phyloP scores from a whole-genome alignment of 352 stramenopile species.

The Phytophthora europaea region DNA sequence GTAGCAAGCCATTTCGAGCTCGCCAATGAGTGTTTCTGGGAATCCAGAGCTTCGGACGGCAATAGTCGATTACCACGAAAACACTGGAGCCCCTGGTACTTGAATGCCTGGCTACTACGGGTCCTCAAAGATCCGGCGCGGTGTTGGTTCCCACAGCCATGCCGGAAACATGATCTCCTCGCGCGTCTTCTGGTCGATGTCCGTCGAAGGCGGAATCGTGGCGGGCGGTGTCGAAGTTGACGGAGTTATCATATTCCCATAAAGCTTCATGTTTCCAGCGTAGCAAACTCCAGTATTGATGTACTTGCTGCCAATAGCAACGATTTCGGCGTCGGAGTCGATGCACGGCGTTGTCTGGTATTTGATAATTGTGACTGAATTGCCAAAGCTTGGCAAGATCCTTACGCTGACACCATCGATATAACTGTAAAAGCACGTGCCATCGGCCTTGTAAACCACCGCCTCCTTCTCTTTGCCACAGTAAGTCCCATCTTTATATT shows the following conservation, averaged over 20 bases:
- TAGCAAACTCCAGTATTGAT: neutral
- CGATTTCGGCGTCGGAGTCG: neutral
- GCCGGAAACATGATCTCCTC: neutral
- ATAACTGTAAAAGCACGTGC: neutral
- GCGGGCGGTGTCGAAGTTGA: neutral
- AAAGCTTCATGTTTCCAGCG: neutral
- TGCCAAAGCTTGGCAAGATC: neutral
- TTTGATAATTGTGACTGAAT: neutral
- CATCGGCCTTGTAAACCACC: neutral
- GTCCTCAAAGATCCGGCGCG: neutral
- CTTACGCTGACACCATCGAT: neutral
- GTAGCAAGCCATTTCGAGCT: too few species aligned
- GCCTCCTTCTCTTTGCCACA: neutral
- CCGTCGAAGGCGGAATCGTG: neutral
- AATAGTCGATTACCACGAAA: neutral
- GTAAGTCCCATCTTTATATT: neutral
- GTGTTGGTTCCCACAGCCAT: neutral
- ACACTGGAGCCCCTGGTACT: neutral
- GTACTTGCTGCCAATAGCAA: neutral
- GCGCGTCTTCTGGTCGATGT: neutral
- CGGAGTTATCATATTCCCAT: neutral
- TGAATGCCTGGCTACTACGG: neutral
- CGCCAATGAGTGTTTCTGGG: too few species aligned
- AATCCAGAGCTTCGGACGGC: too few species aligned
- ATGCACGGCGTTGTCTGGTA: neutral